Base-by-base conservation (phyloP, 2,329 filamentous ascomycete genomes). In the Fusarium veterinarium region DNA sequence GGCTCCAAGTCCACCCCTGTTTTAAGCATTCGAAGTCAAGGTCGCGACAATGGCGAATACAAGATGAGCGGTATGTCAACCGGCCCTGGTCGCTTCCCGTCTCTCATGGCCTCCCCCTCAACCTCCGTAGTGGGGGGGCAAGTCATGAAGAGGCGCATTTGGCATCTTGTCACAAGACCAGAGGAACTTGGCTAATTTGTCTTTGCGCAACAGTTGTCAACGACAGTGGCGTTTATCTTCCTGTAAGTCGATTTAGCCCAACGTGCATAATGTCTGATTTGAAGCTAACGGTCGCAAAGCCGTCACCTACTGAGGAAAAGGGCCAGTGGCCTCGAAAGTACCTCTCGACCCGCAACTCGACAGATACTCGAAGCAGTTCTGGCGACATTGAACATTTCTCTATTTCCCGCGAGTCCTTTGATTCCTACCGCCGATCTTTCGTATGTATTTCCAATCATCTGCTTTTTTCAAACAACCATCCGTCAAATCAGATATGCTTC, bases 351-450 rank as follows among this genome's bases (percentile, higher is more conserved):
- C 84, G 87, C 62, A 84, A 83, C 46, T 91, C 89, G 9, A 86
- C 84, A 73, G 87, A 89, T 73, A 87, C 85, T 37, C 83, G 84
- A 62, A 90, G 88, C 79, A 89, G 92, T 76, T 85, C 93, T 67
- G 91, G 91, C 77, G 94, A 97, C 70, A 95, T 95, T 76, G 95
- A 98, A 80, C 95, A 93, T 19, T 98, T 98, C 81, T 94, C 93
- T 72, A 98, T 98, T 80, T 97, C 95, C 41, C 90, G 95, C 78
- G 96, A 98, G 84, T 98, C 95, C 4, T 98, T 98, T 79, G 96
- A 98, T 81, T 97, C 95, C 6, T 98, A 98, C 83, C 89, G 96
- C 72, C 91, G 96, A 78, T 98, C 95, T 72, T 98, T 98, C 85
- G 95, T 97, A 88, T 76, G 92, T 86, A 37, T 42, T 42, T 33